Evolutionary conservation across 768 basidiomycete species (phyloP).

Genomic region (Podaxis pistillaris): DNA sequence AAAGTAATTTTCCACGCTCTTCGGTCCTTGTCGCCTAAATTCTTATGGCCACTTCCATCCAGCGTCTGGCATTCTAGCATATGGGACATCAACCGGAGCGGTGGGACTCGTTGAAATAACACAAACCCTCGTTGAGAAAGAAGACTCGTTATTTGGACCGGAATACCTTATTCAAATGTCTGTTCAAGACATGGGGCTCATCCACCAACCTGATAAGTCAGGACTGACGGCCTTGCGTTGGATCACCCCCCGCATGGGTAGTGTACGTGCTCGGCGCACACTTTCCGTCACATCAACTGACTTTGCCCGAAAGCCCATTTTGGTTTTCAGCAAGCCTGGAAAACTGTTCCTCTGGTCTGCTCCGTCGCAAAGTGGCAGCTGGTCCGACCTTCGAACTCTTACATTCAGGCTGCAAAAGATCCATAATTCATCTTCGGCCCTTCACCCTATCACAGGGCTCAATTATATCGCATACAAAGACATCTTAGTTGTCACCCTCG

Average conservation of each 20-base stretch:
- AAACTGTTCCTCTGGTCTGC: slow-evolving; percentile 55
- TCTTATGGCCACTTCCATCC: slow-evolving; percentile 5
- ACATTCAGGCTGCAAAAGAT: slow-evolving; percentile 43
- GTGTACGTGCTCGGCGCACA: slow-evolving; percentile 31
- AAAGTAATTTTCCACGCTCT: slow-evolving; percentile 35
- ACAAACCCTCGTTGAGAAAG: slow-evolving; percentile 37
- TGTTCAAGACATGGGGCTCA: slow-evolving; percentile 27
- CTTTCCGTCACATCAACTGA: not conserved
- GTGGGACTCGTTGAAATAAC: slow-evolving; percentile 53
- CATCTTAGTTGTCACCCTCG: slow-evolving; percentile 53
- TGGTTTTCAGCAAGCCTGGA: slow-evolving; percentile 62
- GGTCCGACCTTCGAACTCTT: slow-evolving; percentile 52
- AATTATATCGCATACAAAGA: slow-evolving; percentile 51
- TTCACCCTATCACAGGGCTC: slow-evolving; percentile 61
- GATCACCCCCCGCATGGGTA: slow-evolving; percentile 39
- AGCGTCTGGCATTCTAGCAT: slow-evolving; percentile 63
- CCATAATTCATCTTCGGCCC: slow-evolving; percentile 57
- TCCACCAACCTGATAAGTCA: slow-evolving; percentile 39
- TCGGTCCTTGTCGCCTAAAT: not conserved
- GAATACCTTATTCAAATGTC: slow-evolving; percentile 32
- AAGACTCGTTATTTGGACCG: slow-evolving; percentile 28
- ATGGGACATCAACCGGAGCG: slow-evolving; percentile 55
- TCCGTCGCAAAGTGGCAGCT: slow-evolving; percentile 24
- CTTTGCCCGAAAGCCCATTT: slow-evolving; percentile 41
- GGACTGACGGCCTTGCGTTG: slow-evolving; percentile 56